Percentiles rank a stretch among this genome's conserved stretches.
Conservation (phyloP, 352 stramenopile species). For the Phytopythium boreale region DNA sequence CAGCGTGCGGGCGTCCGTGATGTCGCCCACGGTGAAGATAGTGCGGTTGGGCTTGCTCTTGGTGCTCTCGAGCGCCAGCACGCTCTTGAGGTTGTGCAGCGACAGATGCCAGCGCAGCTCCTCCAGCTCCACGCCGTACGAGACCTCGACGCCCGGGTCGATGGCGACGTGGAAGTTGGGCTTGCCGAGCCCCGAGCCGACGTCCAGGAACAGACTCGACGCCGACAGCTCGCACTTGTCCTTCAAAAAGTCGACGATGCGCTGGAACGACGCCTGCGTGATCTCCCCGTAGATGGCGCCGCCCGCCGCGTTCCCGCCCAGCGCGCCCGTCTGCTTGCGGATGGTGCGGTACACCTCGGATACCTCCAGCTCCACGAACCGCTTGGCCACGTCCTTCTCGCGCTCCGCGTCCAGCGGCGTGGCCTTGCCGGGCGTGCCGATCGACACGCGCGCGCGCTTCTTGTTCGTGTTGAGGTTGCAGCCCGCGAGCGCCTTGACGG, state of each 20-base stretch:
- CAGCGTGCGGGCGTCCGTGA: conserved; percentile 91
- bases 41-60: conserved; percentile 57
- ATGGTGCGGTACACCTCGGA: conserved; percentile 91
- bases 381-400: conserved; percentile 63
- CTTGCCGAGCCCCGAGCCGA: conserved; percentile 96
- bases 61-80: conserved; percentile 72
- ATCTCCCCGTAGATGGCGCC: conserved; percentile 99
- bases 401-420: conserved; percentile 54
- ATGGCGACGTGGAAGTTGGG: conserved; percentile 97
- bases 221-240: conserved; percentile 88
- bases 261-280: conserved; percentile 96
- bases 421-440: conserved; percentile 71
- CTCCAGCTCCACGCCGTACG: conserved; percentile 95
- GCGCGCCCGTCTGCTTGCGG: conserved; percentile 90
- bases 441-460: conserved; percentile 57
- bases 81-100: conserved; percentile 90
- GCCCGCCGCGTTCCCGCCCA: conserved; percentile 93
- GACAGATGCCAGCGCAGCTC: conserved; percentile 94
- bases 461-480: conserved; percentile 12
- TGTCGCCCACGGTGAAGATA: conserved; percentile 93
- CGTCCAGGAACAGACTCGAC: conserved; percentile 94
- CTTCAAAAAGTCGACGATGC: conserved; percentile 94
- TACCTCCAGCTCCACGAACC: conserved; percentile 83
- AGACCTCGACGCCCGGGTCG: conserved; percentile 94
- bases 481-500: conserved; percentile 21